Base-by-base conservation (phyloP, 768 basidiomycete genomes). In the Amanita muscaria region DNA sequence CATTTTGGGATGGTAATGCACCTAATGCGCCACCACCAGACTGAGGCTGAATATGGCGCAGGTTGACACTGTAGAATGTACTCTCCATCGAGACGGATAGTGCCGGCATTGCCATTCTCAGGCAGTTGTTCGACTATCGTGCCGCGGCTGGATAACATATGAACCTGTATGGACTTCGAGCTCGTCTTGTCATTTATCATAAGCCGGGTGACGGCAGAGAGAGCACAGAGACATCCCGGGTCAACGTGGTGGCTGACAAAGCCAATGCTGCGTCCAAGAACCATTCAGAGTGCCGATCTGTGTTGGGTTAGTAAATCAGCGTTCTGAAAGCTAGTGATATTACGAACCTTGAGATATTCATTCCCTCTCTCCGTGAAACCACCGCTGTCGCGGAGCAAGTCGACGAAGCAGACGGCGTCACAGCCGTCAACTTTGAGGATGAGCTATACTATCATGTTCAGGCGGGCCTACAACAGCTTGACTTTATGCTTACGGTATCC, bases 281-380 rank as follows among this genome's bases (percentile, higher is more conserved):
- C 93, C 94, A 60, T 97, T 98, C 46, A 99, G 77, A 3, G 88
- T 88, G 42, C 91, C 91, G 51, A 92, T 92, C 77, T 72, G 11
- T 42, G 12, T 18, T 36, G 2, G 12, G n/a, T 18, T 22, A 21
- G 34, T 15, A 35, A 18, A 24, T 19, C 29, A 15, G 37, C 15
- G 19, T 27, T 7, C 3, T 15, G 42, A 48, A 30, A 9, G 2
- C 12, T 18, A 35, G 18, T 1, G 15, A 7, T 3, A 5, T 9
- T 12, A 31, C 62, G 21, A 43, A 73, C 73, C 70, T 88, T 92
- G 72, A 90, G 89, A 73, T 97, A 98, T 66, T 98, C 94, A 44
- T 92, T 84, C 4, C 91, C 93, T 66, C 97, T 94, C 48, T 98
- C 93, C 9, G 83, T 89, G 77, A 99, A 97, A 6, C 93, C 93